Conservation (phyloP, 495 filamentous ascomycete species). For the Hypoxylon subgilvum region DNA sequence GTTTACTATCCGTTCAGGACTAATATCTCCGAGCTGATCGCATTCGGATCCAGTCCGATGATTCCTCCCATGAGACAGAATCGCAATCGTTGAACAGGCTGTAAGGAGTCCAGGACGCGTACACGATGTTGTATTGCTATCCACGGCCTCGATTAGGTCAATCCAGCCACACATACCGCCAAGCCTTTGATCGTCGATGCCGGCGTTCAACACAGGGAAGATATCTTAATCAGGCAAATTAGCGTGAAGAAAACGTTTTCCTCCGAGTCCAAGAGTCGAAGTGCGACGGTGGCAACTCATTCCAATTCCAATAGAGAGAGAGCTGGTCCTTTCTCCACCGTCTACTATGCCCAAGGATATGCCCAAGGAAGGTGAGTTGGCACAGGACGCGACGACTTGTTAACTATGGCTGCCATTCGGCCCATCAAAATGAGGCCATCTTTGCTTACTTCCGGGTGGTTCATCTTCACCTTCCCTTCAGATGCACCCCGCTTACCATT, state of each 20-base stretch:
- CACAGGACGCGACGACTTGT: neutral
- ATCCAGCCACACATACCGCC: neutral
- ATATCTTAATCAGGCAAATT: neutral
- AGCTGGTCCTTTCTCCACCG: neutral
- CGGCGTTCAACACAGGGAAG: neutral
- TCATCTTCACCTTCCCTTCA: constrained; percentile 20
- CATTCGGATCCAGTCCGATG: too few relatives aligned
- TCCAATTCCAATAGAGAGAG: neutral
- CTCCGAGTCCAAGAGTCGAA: neutral
- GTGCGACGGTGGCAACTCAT: neutral
- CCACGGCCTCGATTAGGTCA: neutral
- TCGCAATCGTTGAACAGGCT: too few relatives aligned
- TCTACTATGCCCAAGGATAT: neutral
- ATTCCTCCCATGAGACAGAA: too few relatives aligned
- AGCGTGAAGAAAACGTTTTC: neutral
- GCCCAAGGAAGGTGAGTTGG: constrained; percentile 9
- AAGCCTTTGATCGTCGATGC: neutral
- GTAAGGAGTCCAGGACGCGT: too few relatives aligned
- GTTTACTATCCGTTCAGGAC: too few relatives aligned
- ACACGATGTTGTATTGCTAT: neutral
- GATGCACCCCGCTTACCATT: constrained; percentile 28
- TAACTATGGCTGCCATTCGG: constrained; percentile 13
- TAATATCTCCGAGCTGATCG: too few relatives aligned
- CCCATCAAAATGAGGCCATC: constrained; percentile 11
- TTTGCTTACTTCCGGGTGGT: constrained; percentile 2